Conservation (phyloP, 352 stramenopile species). For the Phytophthora pini region DNA sequence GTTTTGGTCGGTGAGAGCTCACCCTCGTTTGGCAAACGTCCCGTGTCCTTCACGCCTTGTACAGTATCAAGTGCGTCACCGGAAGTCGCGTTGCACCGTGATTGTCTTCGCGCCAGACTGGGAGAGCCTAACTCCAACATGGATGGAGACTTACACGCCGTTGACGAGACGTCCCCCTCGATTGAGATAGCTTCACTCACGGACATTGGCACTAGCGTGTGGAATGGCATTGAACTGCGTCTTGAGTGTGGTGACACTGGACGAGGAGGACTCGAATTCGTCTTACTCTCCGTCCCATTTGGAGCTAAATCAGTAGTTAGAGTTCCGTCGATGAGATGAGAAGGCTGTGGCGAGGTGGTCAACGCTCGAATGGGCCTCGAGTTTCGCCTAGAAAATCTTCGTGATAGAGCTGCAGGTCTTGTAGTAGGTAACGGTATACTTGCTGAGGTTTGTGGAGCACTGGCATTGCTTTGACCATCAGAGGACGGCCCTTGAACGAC, state of each 20-base stretch:
- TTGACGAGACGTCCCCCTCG: background rate
- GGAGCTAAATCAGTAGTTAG: background rate
- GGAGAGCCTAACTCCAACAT: too few species aligned
- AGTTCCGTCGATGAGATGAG: background rate
- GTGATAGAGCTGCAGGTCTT: constrained; percentile 2
- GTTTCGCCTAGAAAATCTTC: constrained; percentile 4
- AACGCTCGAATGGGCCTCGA: constrained; percentile 5
- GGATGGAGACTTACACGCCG: too few species aligned
- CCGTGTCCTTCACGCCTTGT: background rate
- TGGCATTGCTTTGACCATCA: background rate
- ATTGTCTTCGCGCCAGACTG: constrained; percentile 7
- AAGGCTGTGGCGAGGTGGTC: background rate
- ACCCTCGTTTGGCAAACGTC: background rate
- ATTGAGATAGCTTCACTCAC: background rate
- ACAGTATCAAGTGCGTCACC: background rate
- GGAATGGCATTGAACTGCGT: constrained; percentile 1
- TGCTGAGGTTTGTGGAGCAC: too few species aligned
- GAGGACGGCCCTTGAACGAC: background rate
- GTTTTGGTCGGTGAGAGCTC: background rate
- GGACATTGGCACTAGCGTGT: constrained; percentile 4
- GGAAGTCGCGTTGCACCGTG: constrained; percentile 2
- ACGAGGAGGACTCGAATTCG: background rate
- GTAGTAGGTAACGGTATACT: background rate
- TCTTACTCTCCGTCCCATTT: background rate
- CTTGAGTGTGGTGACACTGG: constrained; percentile 1